phyloP scores from a whole-genome alignment of 75 land plant genomes.

The Picea sitchensis region DNA sequence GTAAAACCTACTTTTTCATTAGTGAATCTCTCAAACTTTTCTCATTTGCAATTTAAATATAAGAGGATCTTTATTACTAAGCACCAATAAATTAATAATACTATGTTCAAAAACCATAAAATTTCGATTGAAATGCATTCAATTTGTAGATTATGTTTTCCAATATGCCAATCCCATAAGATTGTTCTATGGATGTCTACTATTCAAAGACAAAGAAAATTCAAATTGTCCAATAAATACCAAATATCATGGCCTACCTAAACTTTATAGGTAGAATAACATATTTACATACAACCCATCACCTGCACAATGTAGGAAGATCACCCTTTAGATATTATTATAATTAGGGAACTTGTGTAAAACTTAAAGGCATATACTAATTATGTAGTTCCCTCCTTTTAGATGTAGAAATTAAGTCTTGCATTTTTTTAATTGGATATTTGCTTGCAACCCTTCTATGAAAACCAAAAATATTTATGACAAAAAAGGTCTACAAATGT shows the following conservation, averaged over 20 bases:
- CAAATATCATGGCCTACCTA: background rate
- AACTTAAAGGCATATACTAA: background rate
- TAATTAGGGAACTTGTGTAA: background rate
- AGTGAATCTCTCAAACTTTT: slow-evolving; percentile 31
- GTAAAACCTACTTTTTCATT: slow-evolving; percentile 69
- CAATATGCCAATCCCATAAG: background rate
- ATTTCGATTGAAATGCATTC: background rate
- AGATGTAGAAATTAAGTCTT: background rate
- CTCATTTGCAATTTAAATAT: slow-evolving; percentile 14
- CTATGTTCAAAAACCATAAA: background rate
- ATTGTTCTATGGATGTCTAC: background rate
- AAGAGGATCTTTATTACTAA: background rate
- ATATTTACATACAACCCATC: background rate
- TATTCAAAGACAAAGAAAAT: background rate
- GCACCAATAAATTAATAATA: background rate
- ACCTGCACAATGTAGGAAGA: background rate
- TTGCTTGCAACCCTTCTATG: background rate
- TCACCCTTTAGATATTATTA: background rate
- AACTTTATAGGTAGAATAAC: background rate
- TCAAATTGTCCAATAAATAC: background rate
- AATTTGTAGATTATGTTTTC: background rate
- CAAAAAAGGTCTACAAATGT: background rate
- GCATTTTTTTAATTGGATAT: background rate
- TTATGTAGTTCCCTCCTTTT: background rate
- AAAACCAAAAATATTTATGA: background rate